phyloP scores from a whole-genome alignment of 192 early-diverging fungal genomes.

The Coemansia sp. region DNA sequence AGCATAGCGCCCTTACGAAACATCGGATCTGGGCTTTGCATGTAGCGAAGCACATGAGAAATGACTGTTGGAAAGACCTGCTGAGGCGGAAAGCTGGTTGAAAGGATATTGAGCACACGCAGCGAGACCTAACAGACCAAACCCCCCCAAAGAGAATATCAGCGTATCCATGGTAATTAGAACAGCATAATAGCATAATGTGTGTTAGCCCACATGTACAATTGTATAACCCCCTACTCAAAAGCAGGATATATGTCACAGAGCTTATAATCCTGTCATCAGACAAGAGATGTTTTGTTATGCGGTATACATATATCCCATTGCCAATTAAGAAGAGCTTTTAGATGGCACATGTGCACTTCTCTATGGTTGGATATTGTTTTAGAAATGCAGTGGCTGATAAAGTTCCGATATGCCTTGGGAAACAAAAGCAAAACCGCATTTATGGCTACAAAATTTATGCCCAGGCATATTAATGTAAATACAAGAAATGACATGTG shows the following conservation, averaged over 20 bases:
- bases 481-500: not conserved
- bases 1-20: constrained; percentile 87
- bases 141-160: constrained; percentile 6
- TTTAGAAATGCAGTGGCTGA: not conserved
- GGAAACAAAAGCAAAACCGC: not conserved
- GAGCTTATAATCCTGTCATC: no score
- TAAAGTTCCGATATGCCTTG: not conserved
- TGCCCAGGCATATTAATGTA: constrained; percentile 6
- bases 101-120: constrained; percentile 74
- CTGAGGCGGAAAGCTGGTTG: constrained; percentile 81
- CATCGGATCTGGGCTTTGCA: constrained; percentile 73
- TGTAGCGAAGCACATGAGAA: constrained; percentile 70
- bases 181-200: constrained; percentile 22
- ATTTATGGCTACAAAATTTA: not conserved
- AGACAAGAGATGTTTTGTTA: no score
- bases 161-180: not conserved
- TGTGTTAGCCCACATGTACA: not conserved
- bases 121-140: constrained; percentile 51
- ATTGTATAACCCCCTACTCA: not conserved
- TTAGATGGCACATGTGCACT: no score
- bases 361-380: not conserved
- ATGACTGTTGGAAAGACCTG: constrained; percentile 84
- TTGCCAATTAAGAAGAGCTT: no score
- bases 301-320: no score
- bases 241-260: no score